phyloP scores from a whole-genome alignment of 805 yeast genomes.

The Candida stauntonica region DNA sequence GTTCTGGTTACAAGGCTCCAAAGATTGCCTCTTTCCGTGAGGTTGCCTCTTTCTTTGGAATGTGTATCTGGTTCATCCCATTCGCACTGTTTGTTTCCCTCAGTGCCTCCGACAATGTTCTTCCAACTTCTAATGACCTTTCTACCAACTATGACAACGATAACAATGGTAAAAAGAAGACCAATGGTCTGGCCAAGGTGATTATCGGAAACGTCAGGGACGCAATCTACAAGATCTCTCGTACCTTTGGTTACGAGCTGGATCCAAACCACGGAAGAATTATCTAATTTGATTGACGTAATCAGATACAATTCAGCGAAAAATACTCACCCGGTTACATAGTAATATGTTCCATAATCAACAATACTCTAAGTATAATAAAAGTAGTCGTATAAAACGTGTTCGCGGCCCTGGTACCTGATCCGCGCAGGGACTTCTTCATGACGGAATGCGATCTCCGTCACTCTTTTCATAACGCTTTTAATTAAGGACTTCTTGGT shows the following conservation, averaged over 20 bases:
- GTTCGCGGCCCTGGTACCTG: too few relatives aligned
- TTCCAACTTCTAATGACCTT: constrained; percentile 49
- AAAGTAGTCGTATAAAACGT: not conserved
- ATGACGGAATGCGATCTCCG: too few relatives aligned
- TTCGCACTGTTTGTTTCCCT: constrained; percentile 87
- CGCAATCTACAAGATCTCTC: constrained; percentile 39
- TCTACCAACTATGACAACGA: constrained; percentile 25
- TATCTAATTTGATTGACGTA: constrained; percentile 28
- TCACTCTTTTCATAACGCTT: too few relatives aligned
- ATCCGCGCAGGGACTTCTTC: too few relatives aligned
- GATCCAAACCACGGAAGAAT: constrained; percentile 52
- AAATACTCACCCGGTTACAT: too few relatives aligned
- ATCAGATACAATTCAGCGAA: too few relatives aligned
- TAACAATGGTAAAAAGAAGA: constrained; percentile 34
- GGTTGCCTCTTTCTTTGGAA: constrained; percentile 91
- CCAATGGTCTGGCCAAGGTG: constrained; percentile 66
- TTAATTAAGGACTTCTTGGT: too few relatives aligned
- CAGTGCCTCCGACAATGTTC: constrained; percentile 84
- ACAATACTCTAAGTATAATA: too few relatives aligned
- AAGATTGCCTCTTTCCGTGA: constrained; percentile 79
- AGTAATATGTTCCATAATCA: too few relatives aligned
- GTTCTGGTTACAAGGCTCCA: constrained; percentile 47
- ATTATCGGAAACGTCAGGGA: constrained; percentile 52
- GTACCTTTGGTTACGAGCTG: constrained; percentile 60
- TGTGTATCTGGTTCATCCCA: constrained; percentile 92